Base-by-base conservation (phyloP, 805 yeast genomes). In the Diddensiella caesifluorescens region DNA sequence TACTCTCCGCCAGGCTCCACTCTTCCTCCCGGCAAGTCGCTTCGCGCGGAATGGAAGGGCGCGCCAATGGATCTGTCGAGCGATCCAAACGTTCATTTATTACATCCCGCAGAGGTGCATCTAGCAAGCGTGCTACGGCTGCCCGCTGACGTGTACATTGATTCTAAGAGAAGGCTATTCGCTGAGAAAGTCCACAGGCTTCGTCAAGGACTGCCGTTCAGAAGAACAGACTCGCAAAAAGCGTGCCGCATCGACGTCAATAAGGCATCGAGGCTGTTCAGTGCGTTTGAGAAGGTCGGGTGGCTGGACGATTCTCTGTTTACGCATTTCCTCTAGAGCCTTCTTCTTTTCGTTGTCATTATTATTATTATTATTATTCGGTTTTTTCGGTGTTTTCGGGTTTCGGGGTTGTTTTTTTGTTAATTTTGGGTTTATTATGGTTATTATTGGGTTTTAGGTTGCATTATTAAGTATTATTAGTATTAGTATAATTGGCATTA, bases 141-240 rank as follows among this genome's bases (percentile, higher is more conserved):
- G 51, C 95, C 97, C 6, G 82, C 88, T 45, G 83, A 80, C 47
- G 78, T 89, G 26, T 90, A 89, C 61, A 70, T 63, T 34, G 84
- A 79, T 52, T 80, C 87, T 13, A 83, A 83, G 65, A 78, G 88
- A 63, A 74, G 97, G 50, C 71, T 90, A 21, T 92, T 90, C 64
- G 77, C 79, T 45, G 97, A 90, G 61, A 90, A 88, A 67, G 92
- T 89, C 23, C 78, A 77, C 51, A 75, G 95, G 39, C 63, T 79
- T 54, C 77, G 76, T 53, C 67, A 70, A 38, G 81, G 80, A 22
- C 69, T 79, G 57, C 90, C 92, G 21, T 90, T 90, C 66, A 80
- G 96, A 65, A 80, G 97, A 65, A 92, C 97, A 0, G 98, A 90
- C 64, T 95, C 97, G 5, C 97, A 90, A 65, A 92, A 92, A 69